Evolutionary conservation across 208 protist species (phyloP), one percentile per base, ranked within the genome.

Genomic region (Leishmania major): DNA sequence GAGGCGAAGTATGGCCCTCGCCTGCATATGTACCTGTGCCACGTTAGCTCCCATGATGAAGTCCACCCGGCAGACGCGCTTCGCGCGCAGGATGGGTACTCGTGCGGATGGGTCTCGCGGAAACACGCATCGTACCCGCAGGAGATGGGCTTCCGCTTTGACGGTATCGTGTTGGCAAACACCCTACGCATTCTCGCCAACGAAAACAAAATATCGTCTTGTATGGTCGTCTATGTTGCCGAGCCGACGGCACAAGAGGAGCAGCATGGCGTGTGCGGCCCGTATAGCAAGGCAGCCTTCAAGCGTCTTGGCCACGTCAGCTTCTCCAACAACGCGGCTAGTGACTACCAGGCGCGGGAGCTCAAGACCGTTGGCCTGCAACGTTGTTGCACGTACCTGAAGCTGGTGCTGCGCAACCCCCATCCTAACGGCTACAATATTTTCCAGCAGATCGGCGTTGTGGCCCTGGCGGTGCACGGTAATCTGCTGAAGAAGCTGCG

Each of bases 361-460:
- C 89, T 98, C n/a, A 98, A 98, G 81, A 96, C 94, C 13, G 89
- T 98, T n/a, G 88, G 88, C 57, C 87, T 98, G 25, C 79, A 79
- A 43, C 78, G 84, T 22, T 81, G 73, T 47, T 97, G 94, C 84
- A 87, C 88, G n/a, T 97, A 96, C 81, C 82, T 98, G 28, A 97
- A 96, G 86, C 87, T 98, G 25, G 62, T 96, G 47, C 73, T 98
- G 75, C 90, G 87, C 85, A 89, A 85, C 37, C 94, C 93, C 31
- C 90, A 98, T 86, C 57, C 84, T 40, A 95, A 93, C 64, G 75
- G 87, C 51, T 96, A 94, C 87, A 98, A 98, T 84, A 55, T 96
- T 19, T 98, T 95, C 78, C 82, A 96, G 60, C 95, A 98, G 76
- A 92, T 98, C 6, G 95, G 94, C 45, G 73, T 98, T 28, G 88